Conservation (phyloP, 2,329 filamentous ascomycete species). For the Aspergillus fijiensis region DNA sequence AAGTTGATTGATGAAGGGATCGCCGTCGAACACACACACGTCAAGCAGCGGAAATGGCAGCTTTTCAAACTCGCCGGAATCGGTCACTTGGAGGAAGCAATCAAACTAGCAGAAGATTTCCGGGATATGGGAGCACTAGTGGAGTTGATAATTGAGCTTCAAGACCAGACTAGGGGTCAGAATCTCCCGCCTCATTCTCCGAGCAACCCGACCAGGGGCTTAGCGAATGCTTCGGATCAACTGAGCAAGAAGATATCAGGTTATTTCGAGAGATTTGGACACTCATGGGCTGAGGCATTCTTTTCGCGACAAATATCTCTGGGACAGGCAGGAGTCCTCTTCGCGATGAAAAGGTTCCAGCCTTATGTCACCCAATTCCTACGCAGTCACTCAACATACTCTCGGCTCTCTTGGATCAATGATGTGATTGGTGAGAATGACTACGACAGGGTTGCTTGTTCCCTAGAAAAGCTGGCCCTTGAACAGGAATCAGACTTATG, state of each 20-base stretch:
- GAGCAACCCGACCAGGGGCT: conserved; percentile 14
- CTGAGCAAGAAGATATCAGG: conserved; percentile 41
- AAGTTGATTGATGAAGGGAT: conserved; percentile 51
- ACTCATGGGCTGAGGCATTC: conserved; percentile 63
- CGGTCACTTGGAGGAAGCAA: conserved; percentile 57
- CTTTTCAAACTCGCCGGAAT: conserved; percentile 51
- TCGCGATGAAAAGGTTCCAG: conserved; percentile 69
- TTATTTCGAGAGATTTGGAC: conserved; percentile 54
- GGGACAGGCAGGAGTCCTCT: conserved; percentile 64
- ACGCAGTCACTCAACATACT: conserved; percentile 67
- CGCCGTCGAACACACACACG: conserved; percentile 46
- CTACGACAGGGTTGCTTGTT: conserved; percentile 69
- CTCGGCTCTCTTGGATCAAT: conserved; percentile 91
- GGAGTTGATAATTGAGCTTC: conserved; percentile 45
- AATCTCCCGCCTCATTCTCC: conserved; percentile 16
- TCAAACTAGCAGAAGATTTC: conserved; percentile 62
- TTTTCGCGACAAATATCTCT: conserved; percentile 75
- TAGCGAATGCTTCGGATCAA: conserved; percentile 32
- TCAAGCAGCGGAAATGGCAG: conserved; percentile 46
- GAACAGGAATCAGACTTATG: conserved; percentile 76
- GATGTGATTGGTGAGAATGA: conserved; percentile 76
- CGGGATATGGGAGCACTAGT: conserved; percentile 64
- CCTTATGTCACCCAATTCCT: conserved; percentile 76
- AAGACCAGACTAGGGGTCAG: conserved; percentile 37
- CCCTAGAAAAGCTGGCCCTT: conserved; percentile 68